Conservation (phyloP, 345 rosid genomes). For the Heritiera littoralis region DNA sequence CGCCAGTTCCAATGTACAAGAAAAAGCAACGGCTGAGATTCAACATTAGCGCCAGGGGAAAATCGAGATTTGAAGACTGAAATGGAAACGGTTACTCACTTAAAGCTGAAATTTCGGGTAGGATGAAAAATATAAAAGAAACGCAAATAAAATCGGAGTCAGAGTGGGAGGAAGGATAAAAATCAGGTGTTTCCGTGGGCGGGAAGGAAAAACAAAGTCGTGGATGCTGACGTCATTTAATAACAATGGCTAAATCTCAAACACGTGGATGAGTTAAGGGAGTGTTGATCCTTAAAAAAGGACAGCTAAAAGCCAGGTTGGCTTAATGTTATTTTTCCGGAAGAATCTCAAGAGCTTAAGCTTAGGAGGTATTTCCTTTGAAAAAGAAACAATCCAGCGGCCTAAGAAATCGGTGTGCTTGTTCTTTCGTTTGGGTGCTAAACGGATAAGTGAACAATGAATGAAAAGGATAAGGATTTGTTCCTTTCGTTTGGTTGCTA, state of each 20-base stretch:
- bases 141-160: too few relatives aligned
- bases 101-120: background rate
- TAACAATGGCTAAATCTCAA: background rate
- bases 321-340: background rate
- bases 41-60: background rate
- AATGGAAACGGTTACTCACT: background rate
- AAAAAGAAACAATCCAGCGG: too few relatives aligned
- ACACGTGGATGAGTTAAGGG: background rate
- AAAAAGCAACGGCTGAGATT: background rate
- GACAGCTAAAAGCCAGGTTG: background rate
- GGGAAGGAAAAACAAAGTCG: background rate
- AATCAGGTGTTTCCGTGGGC: background rate
- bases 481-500: too few relatives aligned
- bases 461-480: too few relatives aligned
- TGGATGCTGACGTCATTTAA: background rate
- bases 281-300: background rate
- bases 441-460: too few relatives aligned
- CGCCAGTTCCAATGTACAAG: background rate
- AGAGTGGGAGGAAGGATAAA: too few relatives aligned
- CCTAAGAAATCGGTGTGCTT: too few relatives aligned
- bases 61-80: background rate
- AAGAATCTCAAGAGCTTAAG: background rate
- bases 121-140: background rate
- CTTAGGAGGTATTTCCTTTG: too few relatives aligned
- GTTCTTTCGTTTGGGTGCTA: too few relatives aligned